These are phyloP conservation scores for Pseudogymnoascus sp. DNA, from an alignment of 2,329 filamentous ascomycete genomes.

Conservation along the genomic window DNA sequence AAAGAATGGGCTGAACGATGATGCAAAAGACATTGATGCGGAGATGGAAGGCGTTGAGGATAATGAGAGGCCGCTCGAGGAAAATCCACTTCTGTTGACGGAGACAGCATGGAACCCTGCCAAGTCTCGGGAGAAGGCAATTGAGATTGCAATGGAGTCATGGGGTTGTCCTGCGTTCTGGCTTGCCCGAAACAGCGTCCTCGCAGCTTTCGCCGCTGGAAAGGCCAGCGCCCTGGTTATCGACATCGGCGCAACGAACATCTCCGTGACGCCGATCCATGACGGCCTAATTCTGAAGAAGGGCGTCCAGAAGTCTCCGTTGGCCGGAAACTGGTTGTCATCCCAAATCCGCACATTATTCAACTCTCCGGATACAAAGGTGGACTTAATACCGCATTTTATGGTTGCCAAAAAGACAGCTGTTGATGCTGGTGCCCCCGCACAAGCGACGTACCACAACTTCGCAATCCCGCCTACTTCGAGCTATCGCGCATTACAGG, in stretches of 20 bases:
- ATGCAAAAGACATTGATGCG: conserved; percentile 50
- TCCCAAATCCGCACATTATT: conserved; percentile 80
- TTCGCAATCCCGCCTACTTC: conserved; percentile 56
- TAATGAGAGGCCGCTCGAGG: conserved; percentile 71
- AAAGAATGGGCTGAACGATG: conserved; percentile 74
- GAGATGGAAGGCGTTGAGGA: conserved; percentile 52
- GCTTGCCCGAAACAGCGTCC: conserved; percentile 78
- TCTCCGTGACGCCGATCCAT: conserved; percentile 83
- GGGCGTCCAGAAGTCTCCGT: conserved; percentile 74
- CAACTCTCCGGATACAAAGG: conserved; percentile 58
- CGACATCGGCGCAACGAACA: conserved; percentile 82
- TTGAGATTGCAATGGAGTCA: conserved; percentile 94
- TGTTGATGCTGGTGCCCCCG: conserved; percentile 76
- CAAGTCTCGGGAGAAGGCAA: conserved; percentile 86
- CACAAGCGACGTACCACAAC: conserved; percentile 67
- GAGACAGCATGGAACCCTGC: conserved; percentile 87
- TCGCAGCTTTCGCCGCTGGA: conserved; percentile 85
- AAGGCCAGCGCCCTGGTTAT: conserved; percentile 90
- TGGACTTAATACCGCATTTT: conserved; percentile 77
- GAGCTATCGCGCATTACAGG: conserved; percentile 76
- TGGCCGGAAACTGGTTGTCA: conserved; percentile 86
- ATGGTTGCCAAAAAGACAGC: conserved; percentile 80
- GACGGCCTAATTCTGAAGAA: conserved; percentile 93
- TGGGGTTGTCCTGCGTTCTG: conserved; percentile 96
- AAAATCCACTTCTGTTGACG: conserved; percentile 87